Conservation (phyloP, 768 basidiomycete species). For the Serendipita sp. region DNA sequence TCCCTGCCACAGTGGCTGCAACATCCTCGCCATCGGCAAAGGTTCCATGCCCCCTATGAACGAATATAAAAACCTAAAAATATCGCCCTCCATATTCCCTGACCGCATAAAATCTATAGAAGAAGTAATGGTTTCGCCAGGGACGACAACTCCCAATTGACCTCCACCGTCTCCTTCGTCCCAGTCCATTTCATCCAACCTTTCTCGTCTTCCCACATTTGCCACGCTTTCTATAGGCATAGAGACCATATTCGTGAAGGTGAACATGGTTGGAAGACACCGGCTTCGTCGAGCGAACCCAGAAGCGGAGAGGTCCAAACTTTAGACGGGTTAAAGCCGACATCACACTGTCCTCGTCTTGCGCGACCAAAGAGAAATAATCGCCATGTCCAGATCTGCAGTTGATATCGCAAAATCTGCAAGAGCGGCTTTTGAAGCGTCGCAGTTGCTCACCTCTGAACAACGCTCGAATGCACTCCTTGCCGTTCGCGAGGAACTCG, state of each 20-base stretch:
- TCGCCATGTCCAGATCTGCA: conserved; percentile 14
- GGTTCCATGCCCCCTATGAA: conserved; percentile 1
- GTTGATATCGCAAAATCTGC: conserved; percentile 57
- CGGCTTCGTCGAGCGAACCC: too few relatives aligned
- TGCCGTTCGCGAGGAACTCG: conserved; percentile 52
- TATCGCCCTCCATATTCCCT: not conserved
- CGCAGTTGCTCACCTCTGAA: conserved; percentile 57
- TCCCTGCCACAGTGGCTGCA: conserved; percentile 72
- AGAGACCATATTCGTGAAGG: not conserved
- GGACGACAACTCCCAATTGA: not conserved
- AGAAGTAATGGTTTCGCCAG: not conserved
- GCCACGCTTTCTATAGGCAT: too few relatives aligned
- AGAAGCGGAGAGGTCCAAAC: too few relatives aligned
- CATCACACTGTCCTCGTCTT: too few relatives aligned
- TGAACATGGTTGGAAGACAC: not conserved
- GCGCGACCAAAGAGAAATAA: not conserved
- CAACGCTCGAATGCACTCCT: conserved; percentile 60
- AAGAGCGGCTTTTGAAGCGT: conserved; percentile 70
- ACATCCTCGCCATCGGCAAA: conserved; percentile 3
- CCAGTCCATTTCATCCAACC: conserved; percentile 2
- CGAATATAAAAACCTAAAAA: not conserved
- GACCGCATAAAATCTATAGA: not conserved
- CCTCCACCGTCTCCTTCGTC: not conserved
- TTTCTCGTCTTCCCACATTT: not conserved
- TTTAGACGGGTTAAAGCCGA: too few relatives aligned